Evolutionary conservation across 805 yeast species (phyloP).

Genomic region (Wickerhamiella bombiphila): DNA sequence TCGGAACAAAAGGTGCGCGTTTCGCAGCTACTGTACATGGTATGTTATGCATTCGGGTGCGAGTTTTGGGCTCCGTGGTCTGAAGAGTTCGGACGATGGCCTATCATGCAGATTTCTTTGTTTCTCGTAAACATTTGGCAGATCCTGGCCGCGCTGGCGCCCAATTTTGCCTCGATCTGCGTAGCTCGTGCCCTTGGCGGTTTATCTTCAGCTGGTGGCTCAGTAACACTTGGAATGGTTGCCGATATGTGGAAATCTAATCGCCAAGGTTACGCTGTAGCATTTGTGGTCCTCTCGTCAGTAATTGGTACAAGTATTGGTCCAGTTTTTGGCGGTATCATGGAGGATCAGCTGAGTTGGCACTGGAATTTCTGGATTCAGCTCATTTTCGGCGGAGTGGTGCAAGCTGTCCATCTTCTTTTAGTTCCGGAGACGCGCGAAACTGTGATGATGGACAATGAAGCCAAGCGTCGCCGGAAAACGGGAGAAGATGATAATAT

Average conservation of each 20-base stretch:
- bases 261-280: constrained; percentile 34
- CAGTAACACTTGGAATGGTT: constrained; percentile 46
- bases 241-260: constrained; percentile 39
- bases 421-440: constrained; percentile 27
- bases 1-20: constrained; percentile 32
- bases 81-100: constrained; percentile 49
- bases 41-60: constrained; percentile 45
- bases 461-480: constrained; percentile 27
- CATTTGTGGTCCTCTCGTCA: constrained; percentile 36
- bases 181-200: constrained; percentile 52
- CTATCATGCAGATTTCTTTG: constrained; percentile 40
- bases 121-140: constrained; percentile 30
- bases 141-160: constrained; percentile 48
- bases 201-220: constrained; percentile 37
- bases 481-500: constrained; percentile 24
- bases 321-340: constrained; percentile 37
- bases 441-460: constrained; percentile 25
- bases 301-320: constrained; percentile 38
- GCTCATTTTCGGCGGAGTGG: constrained; percentile 38
- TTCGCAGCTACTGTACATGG: constrained; percentile 36
- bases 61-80: constrained; percentile 50
- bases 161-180: constrained; percentile 39
- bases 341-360: constrained; percentile 39
- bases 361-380: constrained; percentile 51
- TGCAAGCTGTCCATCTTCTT: constrained; percentile 27